Percentiles rank a stretch among this genome's conserved stretches.
These are phyloP conservation scores for Fusarium protoensiforme DNA, from an alignment of 2,329 filamentous ascomycete genomes.

Conservation along the genomic window DNA sequence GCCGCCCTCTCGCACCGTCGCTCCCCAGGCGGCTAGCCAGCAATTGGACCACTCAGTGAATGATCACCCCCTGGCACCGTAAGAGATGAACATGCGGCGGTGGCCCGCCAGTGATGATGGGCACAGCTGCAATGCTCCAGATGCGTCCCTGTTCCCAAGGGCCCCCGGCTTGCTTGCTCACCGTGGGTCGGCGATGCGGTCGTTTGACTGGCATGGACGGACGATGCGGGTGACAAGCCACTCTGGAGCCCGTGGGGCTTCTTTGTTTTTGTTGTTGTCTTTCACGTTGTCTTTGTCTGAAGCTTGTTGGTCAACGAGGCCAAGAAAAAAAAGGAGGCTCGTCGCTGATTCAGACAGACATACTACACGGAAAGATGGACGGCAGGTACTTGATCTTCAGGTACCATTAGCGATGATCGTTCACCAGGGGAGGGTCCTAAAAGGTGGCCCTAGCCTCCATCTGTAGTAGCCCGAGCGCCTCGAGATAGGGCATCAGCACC, in stretches of 20 bases:
- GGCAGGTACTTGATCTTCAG: constrained; percentile 30
- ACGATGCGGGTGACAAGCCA: constrained; percentile 11
- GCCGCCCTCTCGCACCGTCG: not conserved
- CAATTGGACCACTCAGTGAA: constrained; percentile 25
- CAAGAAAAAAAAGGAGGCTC: not conserved
- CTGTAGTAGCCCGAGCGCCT: constrained; percentile 1
- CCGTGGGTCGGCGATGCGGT: not conserved
- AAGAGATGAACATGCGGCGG: constrained; percentile 28
- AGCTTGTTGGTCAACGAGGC: not conserved
- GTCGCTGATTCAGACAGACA: constrained; percentile 4
- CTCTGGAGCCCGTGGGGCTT: constrained; percentile 19
- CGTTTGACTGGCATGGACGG: constrained; percentile 17
- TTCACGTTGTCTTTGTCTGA: not conserved
- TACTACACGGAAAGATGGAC: not conserved
- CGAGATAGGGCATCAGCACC: constrained; percentile 9
- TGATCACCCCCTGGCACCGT: constrained; percentile 25
- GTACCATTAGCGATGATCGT: constrained; percentile 24
- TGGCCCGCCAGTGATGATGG: constrained; percentile 18
- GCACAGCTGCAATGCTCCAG: constrained; percentile 18
- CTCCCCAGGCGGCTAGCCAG: constrained; percentile 28
- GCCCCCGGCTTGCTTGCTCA: not conserved
- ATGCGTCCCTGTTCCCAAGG: not conserved
- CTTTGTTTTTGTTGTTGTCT: not conserved
- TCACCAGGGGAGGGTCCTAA: not conserved
- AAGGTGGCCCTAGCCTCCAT: not conserved